Evolutionary conservation across 352 stramenopile genomes (phyloP), one percentile per base, ranked within the genome.

Genomic region (Globisporangium okanoganense): DNA sequence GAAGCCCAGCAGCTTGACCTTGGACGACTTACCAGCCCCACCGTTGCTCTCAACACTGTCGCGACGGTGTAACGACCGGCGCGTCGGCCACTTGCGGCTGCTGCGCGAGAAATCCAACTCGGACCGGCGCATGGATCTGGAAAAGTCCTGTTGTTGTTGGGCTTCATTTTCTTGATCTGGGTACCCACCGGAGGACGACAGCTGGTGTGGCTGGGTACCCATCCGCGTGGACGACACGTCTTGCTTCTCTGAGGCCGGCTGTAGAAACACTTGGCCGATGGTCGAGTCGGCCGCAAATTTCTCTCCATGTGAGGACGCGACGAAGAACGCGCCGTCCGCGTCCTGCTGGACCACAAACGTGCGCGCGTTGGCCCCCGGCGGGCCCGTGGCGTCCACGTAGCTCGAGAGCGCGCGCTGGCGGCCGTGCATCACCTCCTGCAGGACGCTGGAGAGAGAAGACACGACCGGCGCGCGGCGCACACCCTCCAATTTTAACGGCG

Each of bases 371-470:
- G 53, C 35, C 29, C 68, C 54, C 9, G 65, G 70, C n/a, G 62
- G 29, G 29, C 29, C 65, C 20, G 76, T 77, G 10, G 72, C 79
- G 56, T 83, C 73, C 35, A 73, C 58, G 29, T 75, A 73, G 43
- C 70, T 82, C 47, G 75, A 72, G 10, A 82, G 59, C 5, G 73
- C 72, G 40, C 65, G 64, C 5, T 71, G 75, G 51, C 72, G 66
- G 31, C 67, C 74, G 14, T 65, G 70, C 62, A 86, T 78, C 0
- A 86, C 72, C 53, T 86, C 72, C 5, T 70, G 76, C 7, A 86
- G 47, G 18, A 78, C 76, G 29, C 66, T 76, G 2, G 76, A 83
- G 38, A 86, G 72, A 10, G 76, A 86, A 13, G 76, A 86, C n/a
- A 82, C 71, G 5, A 47, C 56, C 6, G 66, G 60, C 22, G 51